Conservation (phyloP, 345 rosid species). For the Xanthoceras sorbifolium region DNA sequence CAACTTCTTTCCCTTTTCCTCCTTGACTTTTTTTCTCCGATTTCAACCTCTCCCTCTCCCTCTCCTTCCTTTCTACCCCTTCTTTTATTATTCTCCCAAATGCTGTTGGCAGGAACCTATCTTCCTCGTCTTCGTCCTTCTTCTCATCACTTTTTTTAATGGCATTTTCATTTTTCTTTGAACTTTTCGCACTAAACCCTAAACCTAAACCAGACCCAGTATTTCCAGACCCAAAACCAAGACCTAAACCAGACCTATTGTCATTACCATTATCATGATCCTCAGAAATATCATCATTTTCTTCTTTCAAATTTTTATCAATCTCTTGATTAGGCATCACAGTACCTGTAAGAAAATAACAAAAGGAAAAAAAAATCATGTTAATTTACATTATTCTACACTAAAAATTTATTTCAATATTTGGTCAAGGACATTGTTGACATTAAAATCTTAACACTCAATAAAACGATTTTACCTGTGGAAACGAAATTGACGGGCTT, state of each 20-base stretch:
- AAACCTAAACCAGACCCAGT: constrained; percentile 13
- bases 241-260: constrained; percentile 57
- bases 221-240: constrained; percentile 48
- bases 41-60: constrained; percentile 48
- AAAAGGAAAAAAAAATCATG: neutral
- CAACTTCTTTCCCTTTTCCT: constrained; percentile 49
- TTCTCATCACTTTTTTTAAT: constrained; percentile 21
- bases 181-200: constrained; percentile 9
- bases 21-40: constrained; percentile 60
- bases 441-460: neutral
- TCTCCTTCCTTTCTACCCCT: constrained; percentile 67
- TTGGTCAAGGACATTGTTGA: neutral
- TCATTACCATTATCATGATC: constrained; percentile 31
- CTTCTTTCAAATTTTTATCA: constrained; percentile 54
- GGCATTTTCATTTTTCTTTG: constrained; percentile 3
- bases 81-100: constrained; percentile 78
- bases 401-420: neutral
- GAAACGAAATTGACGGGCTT: constrained; percentile 85
- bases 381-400: neutral
- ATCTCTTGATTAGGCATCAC: constrained; percentile 72
- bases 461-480: constrained; percentile 27
- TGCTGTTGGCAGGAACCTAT: constrained; percentile 55
- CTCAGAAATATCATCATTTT: constrained; percentile 29
- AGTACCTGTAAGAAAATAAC: constrained; percentile 62
- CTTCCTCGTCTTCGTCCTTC: constrained; percentile 37